Conservation (phyloP, 2,329 filamentous ascomycete species). For the Fusarium virguliforme region DNA sequence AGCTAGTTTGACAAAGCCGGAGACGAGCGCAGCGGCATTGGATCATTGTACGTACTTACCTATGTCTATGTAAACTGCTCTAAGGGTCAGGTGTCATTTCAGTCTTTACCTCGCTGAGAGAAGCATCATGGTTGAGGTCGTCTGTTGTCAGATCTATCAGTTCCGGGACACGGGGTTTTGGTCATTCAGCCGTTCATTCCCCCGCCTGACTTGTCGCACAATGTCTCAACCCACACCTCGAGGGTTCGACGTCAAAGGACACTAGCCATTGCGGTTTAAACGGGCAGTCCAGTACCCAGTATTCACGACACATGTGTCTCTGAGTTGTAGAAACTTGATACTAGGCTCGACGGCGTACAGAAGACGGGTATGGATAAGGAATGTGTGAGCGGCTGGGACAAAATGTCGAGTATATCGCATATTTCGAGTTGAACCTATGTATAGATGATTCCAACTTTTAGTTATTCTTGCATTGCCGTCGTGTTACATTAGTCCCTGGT, state of each 20-base stretch:
- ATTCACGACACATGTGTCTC: too few relatives aligned
- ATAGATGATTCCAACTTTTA: too few relatives aligned
- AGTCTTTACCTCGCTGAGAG: background rate
- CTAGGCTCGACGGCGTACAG: background rate
- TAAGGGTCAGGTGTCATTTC: background rate
- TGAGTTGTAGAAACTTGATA: background rate
- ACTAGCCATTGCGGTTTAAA: background rate
- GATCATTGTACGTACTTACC: too few relatives aligned
- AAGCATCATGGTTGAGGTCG: background rate
- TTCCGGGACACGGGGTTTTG: background rate
- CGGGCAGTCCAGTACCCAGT: background rate
- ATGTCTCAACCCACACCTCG: background rate
- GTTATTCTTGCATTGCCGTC: too few relatives aligned
- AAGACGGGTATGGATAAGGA: too few relatives aligned
- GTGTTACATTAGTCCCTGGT: background rate
- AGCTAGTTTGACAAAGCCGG: background rate
- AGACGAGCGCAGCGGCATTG: too few relatives aligned
- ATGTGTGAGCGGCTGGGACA: too few relatives aligned
- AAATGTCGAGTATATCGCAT: too few relatives aligned
- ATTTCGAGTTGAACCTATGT: too few relatives aligned
- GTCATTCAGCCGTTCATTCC: background rate
- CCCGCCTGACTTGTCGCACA: background rate
- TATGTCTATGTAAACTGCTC: background rate
- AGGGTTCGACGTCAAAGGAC: background rate
- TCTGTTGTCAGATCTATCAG: background rate